Base-by-base conservation (phyloP, 129 eudicot species). In the Kitagawia praeruptora region DNA sequence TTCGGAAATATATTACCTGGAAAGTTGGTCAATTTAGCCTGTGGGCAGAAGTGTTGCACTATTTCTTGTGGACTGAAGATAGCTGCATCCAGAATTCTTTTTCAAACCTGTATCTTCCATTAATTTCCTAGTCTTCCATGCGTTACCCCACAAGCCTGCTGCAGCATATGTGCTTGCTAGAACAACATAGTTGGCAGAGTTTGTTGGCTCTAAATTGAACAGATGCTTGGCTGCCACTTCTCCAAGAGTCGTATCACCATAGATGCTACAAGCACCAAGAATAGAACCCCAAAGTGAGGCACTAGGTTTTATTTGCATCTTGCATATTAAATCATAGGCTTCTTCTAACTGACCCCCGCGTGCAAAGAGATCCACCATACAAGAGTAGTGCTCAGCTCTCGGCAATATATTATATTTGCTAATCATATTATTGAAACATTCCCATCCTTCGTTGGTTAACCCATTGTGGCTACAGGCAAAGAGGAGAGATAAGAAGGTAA, bases 381-480 rank as follows among this genome's bases (percentile, higher is more conserved):
- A 92, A 9, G 97, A 78, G 81, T 89, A 92, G 78, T 92, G 95
- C 88, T 89, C 89, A 31, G 74, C 80, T 81, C 85, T 84, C 13
- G 95, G 97, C 82, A 71, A 53, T 48, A 89, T 83, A 5, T 82
- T 84, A 84, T 92, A 87, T 63, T 75, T 85, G 23, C 75, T 72
- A 80, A 88, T 83, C 95, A 89, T 88, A 75, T 38, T 86, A 42
- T 73, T 80, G 54, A 89, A 89, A 38, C 74, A 87, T 49, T 79
- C 85, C 81, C 80, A 83, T 79, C 89, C 92, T 84, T 87, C 86
- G 0, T 70, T 51, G 4, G 81, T 84, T 86, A 92, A 86, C 28
- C 97, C 95, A 70, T 86, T 77, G 67, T 92, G 95, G 78, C 97
- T 88, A 85, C 97, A 92, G 3, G 95, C 89, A 78, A 85, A 92